These are phyloP conservation scores for Ramicandelaber brevisporus DNA, from an alignment of 192 early-diverging fungal genomes.

Conservation along the genomic window DNA sequence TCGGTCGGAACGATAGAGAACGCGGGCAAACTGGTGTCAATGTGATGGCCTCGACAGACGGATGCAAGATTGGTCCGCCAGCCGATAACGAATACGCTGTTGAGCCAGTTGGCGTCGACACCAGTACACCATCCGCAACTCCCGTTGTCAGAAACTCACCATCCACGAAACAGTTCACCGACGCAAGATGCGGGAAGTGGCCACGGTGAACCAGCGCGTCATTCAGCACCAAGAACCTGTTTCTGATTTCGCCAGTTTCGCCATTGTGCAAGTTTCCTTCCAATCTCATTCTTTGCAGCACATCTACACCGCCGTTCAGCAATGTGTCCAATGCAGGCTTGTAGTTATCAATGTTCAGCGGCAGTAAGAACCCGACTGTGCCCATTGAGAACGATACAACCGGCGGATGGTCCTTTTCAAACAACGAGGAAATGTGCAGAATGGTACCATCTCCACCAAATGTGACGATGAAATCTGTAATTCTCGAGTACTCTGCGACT, in stretches of 20 bases:
- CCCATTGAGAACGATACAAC: conserved; percentile 87
- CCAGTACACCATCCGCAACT: conserved; percentile 35
- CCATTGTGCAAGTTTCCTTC: conserved; percentile 27
- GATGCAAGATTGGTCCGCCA: conserved; percentile 61
- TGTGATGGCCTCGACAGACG: conserved; percentile 40
- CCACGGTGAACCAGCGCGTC: conserved; percentile 75
- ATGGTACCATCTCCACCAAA: conserved; percentile 85
- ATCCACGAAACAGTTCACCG: conserved; percentile 57
- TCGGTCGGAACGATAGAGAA: conserved; percentile 60
- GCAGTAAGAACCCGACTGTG: conserved; percentile 73
- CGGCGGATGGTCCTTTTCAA: conserved; percentile 47
- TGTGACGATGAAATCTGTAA: conserved; percentile 71
- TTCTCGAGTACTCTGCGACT: conserved; percentile 30
- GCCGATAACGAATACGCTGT: conserved; percentile 79
- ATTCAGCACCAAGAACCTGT: conserved; percentile 46
- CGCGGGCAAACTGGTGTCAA: conserved; percentile 63
- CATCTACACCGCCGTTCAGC: conserved; percentile 29
- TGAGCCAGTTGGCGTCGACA: conserved; percentile 74
- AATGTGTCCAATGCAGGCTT: conserved; percentile 25
- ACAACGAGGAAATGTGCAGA: conserved; percentile 61
- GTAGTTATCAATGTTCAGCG: conserved; percentile 48
- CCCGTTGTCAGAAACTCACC: conserved; percentile 61
- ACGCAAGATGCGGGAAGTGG: conserved; percentile 52
- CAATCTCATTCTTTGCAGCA: conserved; percentile 60
- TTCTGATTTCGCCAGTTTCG: conserved; percentile 22